Evolutionary conservation across 148 eudicot species (phyloP), one percentile per base, ranked within the genome.

Genomic region (Mesembryanthemum crystallinum): DNA sequence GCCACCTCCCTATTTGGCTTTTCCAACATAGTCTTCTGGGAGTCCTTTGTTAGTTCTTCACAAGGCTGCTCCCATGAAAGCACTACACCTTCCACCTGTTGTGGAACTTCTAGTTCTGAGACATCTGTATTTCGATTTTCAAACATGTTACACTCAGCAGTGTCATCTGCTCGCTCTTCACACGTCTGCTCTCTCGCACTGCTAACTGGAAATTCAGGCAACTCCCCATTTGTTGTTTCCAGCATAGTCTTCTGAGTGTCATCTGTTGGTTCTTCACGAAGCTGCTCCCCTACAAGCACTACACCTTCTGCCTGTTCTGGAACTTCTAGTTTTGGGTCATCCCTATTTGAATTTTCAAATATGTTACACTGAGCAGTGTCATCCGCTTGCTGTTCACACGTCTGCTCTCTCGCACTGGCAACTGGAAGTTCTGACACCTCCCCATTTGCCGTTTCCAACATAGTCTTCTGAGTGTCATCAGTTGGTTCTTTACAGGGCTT

Each of bases 331-430:
- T 32, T 61, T 57, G 12, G 18, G 24, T n/a, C 29, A 42, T 7
- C 58, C 59, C n/a, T 30, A 6, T 25, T 25, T 43, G 54, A 37
- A 9, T 82, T 81, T 39, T 58, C 85, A 28, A 27, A 20, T 5
- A 58, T 20, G 29, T 42, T 72, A 28, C 32, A 17, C 75, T 72
- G 51, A 25, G 21, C 23, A 24, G 71, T 27, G 42, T 71, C 55
- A 35, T 51, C 43, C 15, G 17, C 72, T 47, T 49, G 52, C 28
- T 39, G 59, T 42, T 25, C 69, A 67, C 28, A 30, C 59, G 62
- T 23, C 49, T 72, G 64, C 66, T 65, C 72, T 37, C 33, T 64
- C 29, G n/a, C 60, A 72, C 29, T 47, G 15, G 42, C 57, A 17
- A 55, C 73, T 37, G 61, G 51, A 57, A 32, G n/a, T 59, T 37